Evolutionary conservation across 208 protist genomes (phyloP), one percentile per base, ranked within the genome.

Genomic region (Trypanosoma theileri): DNA sequence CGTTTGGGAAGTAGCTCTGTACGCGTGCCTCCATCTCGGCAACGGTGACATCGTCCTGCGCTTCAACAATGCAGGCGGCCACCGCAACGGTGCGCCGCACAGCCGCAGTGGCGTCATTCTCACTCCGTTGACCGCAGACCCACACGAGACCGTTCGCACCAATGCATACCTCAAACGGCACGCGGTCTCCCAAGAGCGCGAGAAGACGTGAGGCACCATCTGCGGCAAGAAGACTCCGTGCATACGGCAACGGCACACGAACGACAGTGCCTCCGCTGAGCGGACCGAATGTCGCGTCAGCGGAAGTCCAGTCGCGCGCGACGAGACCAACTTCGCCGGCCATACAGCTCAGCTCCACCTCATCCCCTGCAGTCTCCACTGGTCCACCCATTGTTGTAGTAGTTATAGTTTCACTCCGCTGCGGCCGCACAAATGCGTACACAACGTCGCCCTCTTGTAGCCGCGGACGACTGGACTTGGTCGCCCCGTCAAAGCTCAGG

Each of bases 61-160:
- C 79, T 68, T 96, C 90, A 16, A 72, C 66, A 42, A 96, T 75
- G 64, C 90, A 96, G 31, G 85, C 66, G 31, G 79, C 69, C 26
- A 94, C 82, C 1, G 91, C 88, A 19, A 93, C 81, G 26, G 86
- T 93, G 28, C 86, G 84, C 31, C 82, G 82, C 19, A 63, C 73
- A 14, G 45, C 84, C 1, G 82, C 85, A 0, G 73, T 72, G 16
- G 71, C 19, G 61, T 92, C 87, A 14, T 67, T 67, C 14, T 64
- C 66, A 50, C 79, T 87, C 9, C 68, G 19, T 44, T 79, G 73
- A n/a, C 84, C 91, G 17, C 79, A 75, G 52, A 96, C 87, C 86
- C 88, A 96, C 71, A 93, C 86, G 0, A 88, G 61, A 3, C 91
- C 91, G 56, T 96, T 96, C 45, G 86, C 55, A 11, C 91, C 91